Percentiles rank a stretch among this genome's conserved stretches.
These are phyloP conservation scores for Rhododendron ferrugineum DNA, from an alignment of 148 eudicot species.

Conservation along the genomic window DNA sequence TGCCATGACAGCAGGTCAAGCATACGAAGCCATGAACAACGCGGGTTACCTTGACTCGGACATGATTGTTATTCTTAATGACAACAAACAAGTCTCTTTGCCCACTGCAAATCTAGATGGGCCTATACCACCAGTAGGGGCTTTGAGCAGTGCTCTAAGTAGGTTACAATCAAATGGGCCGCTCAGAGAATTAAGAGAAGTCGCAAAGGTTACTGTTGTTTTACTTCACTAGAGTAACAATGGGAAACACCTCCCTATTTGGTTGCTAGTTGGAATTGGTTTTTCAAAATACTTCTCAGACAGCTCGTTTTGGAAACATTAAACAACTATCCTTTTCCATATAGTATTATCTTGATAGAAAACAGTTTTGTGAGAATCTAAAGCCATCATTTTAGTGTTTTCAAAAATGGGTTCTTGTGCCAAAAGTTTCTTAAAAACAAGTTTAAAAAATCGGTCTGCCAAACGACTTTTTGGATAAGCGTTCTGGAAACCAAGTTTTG, in stretches of 20 bases:
- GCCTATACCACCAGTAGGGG: slow-evolving; percentile 89
- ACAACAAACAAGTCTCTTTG: slow-evolving; percentile 89
- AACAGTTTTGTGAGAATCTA: background rate
- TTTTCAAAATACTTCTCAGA: background rate
- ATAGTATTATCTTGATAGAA: background rate
- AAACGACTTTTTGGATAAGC: background rate
- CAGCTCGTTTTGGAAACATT: background rate
- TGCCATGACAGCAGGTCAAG: slow-evolving; percentile 99
- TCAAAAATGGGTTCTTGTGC: background rate
- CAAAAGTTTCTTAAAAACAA: background rate
- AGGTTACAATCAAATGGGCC: slow-evolving; percentile 85
- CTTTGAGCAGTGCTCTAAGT: slow-evolving; percentile 90
- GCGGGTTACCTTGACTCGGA: slow-evolving; percentile 97
- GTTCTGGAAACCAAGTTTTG: background rate
- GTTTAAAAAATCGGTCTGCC: background rate
- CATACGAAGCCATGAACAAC: slow-evolving; percentile 98
- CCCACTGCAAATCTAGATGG: slow-evolving; percentile 94
- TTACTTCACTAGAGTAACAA: background rate
- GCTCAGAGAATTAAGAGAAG: slow-evolving; percentile 92
- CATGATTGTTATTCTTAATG: slow-evolving; percentile 97
- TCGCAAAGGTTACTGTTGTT: slow-evolving; percentile 64
- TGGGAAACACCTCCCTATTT: background rate
- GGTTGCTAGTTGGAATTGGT: background rate
- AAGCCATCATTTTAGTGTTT: background rate
- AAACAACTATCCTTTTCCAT: background rate